phyloP scores from a whole-genome alignment of 2,329 filamentous ascomycete genomes.

The Ophiocordyceps camponoti-leonardi region DNA sequence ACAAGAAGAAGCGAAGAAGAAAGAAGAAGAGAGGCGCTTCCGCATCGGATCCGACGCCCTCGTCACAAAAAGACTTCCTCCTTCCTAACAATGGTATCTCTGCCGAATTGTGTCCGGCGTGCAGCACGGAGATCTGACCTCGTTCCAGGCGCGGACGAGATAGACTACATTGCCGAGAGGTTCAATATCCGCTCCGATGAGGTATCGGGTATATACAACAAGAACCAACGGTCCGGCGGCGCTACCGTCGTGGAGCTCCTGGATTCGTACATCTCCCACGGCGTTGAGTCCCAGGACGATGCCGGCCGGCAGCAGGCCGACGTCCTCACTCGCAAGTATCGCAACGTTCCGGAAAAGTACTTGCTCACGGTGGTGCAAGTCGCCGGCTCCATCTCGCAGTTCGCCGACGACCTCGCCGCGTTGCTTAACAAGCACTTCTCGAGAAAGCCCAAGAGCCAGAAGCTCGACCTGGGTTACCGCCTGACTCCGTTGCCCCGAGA shows the following conservation, averaged over 20 bases:
- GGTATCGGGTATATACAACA: slow-evolving; percentile 21
- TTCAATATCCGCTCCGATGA: slow-evolving; percentile 23
- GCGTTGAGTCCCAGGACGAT: slow-evolving; percentile 15
- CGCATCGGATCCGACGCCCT: slow-evolving; percentile 4
- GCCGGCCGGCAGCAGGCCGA: slow-evolving; percentile 12
- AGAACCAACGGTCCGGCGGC: slow-evolving; percentile 19
- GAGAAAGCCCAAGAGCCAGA: slow-evolving; percentile 18
- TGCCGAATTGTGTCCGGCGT: background rate
- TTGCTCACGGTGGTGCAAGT: slow-evolving; percentile 24
- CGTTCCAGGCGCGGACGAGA: slow-evolving; percentile 17
- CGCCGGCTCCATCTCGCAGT: slow-evolving; percentile 14
- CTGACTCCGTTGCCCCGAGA: slow-evolving; percentile 15
- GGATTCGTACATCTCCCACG: slow-evolving; percentile 22
- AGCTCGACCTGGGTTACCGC: slow-evolving; percentile 20
- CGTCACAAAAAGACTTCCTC: background rate
- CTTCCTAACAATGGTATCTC: background rate
- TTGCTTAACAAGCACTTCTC: slow-evolving; percentile 24
- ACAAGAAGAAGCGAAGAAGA: slow-evolving; percentile 21
- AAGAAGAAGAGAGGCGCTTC: slow-evolving; percentile 9
- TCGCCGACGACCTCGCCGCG: slow-evolving; percentile 21
- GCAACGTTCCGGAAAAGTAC: slow-evolving; percentile 25
- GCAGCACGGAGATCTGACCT: background rate
- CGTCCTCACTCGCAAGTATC: slow-evolving; percentile 19
- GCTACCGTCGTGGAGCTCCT: slow-evolving; percentile 24
- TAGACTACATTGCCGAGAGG: slow-evolving; percentile 25